Evolutionary conservation across 352 stramenopile genomes (phyloP), one percentile per base, ranked within the genome.

Genomic region (Pythium brassicae): DNA sequence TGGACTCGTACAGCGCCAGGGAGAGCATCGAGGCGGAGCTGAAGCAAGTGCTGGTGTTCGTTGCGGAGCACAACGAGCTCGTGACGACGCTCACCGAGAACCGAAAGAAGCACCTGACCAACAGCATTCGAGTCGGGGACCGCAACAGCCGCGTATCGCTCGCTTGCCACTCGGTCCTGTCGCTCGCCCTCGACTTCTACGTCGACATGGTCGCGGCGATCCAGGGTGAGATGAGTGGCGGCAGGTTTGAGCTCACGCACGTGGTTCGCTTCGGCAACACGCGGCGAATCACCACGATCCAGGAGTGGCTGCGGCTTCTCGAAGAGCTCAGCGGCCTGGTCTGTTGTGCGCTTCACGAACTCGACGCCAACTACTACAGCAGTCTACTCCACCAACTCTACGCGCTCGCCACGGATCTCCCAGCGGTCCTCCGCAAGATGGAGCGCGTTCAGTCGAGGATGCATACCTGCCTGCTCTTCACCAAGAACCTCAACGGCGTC

Each of bases 401-500:
- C 20, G 50, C 51, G 6, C 64, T 74, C 9, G 57, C 68, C 32
- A 55, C 51, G 3, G 71, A 84, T 26, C 40, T 81, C 1, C 74
- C 71, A 0, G 3, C 50, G 9, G 77, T 81, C 53, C 47, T 81
- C 23, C 62, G 64, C 17, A 81, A 81, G 42, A 75, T 69, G 57
- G 66, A 83, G 59, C 56, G 59, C 5, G 23, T 67, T 0, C 61
- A 77, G 29, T 71, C 69, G 5, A 58, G 66, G 39, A 37, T 62
- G 15, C 57, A 79, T 32, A 61, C 66, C 1, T 39, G 77, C 0
- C 29, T 66, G 19, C 60, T 79, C 50, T 68, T 78, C 46, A 50
- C 82, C 26, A 74, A 68, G n/a, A 84, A 79, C 51, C 35, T 81
- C 7, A 63, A 82, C 48, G 57, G 54, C 7, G 29, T 82, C 14